Evolutionary conservation across 306 rosid genomes (phyloP).

Genomic region (Dalbergia cultrata): DNA sequence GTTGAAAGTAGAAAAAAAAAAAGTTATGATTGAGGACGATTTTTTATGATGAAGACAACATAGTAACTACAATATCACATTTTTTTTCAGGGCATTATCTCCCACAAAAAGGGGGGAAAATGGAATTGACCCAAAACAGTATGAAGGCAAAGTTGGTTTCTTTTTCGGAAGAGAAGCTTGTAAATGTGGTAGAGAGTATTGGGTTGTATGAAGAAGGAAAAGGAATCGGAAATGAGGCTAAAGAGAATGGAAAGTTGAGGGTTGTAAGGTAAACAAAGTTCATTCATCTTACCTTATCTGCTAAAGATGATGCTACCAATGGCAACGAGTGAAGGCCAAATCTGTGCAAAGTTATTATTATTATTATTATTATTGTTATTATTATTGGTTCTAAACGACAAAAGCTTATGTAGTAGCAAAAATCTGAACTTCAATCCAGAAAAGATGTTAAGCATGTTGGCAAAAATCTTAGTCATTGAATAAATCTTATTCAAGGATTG

Average conservation of each 20-base stretch:
- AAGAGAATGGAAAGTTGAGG: slow-evolving; percentile 12
- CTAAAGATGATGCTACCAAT: slow-evolving; percentile 2
- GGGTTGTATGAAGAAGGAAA: neutral
- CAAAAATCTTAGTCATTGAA: too few relatives aligned
- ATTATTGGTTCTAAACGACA: too few relatives aligned
- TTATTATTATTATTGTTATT: too few relatives aligned
- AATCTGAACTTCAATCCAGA: too few relatives aligned
- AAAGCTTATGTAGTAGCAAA: too few relatives aligned
- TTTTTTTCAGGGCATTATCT: neutral
- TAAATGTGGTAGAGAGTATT: neutral
- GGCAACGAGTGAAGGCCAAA: neutral
- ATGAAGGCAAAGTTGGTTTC: slow-evolving; percentile 36
- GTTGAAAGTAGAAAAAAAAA: too few relatives aligned
- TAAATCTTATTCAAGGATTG: too few relatives aligned
- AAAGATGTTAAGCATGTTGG: too few relatives aligned
- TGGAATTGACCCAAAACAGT: slow-evolving; percentile 1
- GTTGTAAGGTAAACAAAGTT: neutral
- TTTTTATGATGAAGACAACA: slow-evolving; percentile 20
- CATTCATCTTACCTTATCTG: slow-evolving; percentile 33
- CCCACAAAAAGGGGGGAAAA: neutral
- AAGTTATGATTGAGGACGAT: neutral
- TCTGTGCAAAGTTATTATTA: neutral
- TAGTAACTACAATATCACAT: neutral
- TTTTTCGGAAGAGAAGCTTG: slow-evolving; percentile 27
- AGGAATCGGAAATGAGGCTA: slow-evolving; percentile 12